Evolutionary conservation across 306 rosid species (phyloP).

Genomic region (Quercus dentata): DNA sequence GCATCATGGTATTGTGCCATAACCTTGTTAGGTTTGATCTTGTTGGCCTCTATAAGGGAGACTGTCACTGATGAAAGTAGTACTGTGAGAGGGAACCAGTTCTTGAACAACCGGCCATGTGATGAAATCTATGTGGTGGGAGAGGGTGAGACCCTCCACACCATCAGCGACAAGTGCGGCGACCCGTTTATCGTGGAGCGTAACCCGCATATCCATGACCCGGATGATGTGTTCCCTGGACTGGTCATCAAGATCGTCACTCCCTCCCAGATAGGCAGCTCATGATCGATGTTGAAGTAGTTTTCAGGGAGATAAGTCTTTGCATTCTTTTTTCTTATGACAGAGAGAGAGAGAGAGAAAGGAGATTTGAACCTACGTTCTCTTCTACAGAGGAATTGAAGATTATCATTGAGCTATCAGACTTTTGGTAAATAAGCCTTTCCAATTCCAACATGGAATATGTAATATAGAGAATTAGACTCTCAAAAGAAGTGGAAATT

Average conservation of each 20-base stretch:
- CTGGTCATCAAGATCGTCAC: slow-evolving; percentile 71
- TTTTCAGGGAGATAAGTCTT: not conserved
- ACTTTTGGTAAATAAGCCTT: no score
- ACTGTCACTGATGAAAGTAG: no score
- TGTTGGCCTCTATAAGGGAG: slow-evolving; percentile 52
- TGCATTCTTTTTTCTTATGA: not conserved
- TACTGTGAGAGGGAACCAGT: slow-evolving; percentile 28
- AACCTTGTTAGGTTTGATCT: slow-evolving; percentile 37
- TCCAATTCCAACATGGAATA: no score
- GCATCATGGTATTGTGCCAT: slow-evolving; percentile 66
- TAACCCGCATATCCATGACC: slow-evolving; percentile 19
- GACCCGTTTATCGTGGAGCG: slow-evolving; percentile 9
- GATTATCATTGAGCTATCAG: no score
- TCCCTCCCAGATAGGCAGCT: slow-evolving; percentile 15
- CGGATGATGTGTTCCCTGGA: slow-evolving; percentile 74
- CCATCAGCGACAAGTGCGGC: slow-evolving; percentile 7
- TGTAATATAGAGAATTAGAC: no score
- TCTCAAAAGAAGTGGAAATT: no score
- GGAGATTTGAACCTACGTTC: no score
- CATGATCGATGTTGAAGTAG: not conserved
- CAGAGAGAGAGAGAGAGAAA: no score
- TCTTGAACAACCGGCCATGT: slow-evolving; percentile 31
- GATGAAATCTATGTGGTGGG: slow-evolving; percentile 40
- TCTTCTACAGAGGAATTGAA: no score
- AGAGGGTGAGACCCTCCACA: slow-evolving; percentile 1